Evolutionary conservation across 345 rosid species (phyloP).

Genomic region (Melaleuca alternifolia): DNA sequence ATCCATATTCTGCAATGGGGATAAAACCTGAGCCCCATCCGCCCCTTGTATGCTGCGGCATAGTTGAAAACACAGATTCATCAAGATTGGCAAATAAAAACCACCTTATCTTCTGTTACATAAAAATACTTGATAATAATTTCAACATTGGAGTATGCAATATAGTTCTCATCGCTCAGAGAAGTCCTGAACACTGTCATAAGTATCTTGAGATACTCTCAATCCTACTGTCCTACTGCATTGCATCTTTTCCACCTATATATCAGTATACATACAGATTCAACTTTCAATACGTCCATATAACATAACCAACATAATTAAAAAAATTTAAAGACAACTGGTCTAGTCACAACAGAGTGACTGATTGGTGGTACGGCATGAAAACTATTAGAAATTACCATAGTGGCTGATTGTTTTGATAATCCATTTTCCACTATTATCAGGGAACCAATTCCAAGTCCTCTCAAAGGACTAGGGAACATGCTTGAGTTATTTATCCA

Average conservation of each 20-base stretch:
- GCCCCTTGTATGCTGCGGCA: conserved; percentile 42
- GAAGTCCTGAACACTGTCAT: not conserved
- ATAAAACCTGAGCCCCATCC: conserved; percentile 67
- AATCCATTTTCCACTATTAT: not conserved
- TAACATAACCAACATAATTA: not conserved
- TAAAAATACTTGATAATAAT: not conserved
- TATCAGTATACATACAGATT: not conserved
- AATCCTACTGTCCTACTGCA: not conserved
- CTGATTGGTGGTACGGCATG: not conserved
- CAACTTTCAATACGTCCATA: not conserved
- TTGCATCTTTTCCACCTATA: not conserved
- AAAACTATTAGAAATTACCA: not conserved
- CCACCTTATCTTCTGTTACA: not conserved
- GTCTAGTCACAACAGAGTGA: not conserved
- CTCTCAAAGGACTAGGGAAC: not conserved
- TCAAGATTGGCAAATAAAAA: not conserved
- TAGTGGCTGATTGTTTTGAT: not conserved
- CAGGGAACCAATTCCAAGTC: not conserved
- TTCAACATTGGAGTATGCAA: not conserved
- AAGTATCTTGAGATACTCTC: not conserved
- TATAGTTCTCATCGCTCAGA: not conserved
- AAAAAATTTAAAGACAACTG: not conserved
- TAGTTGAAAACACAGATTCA: not conserved
- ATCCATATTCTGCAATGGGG: conserved; percentile 76
- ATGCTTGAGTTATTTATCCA: not conserved